Evolutionary conservation across 306 rosid genomes (phyloP), one percentile per base, ranked within the genome.

Genomic region (Lotus japonicus): DNA sequence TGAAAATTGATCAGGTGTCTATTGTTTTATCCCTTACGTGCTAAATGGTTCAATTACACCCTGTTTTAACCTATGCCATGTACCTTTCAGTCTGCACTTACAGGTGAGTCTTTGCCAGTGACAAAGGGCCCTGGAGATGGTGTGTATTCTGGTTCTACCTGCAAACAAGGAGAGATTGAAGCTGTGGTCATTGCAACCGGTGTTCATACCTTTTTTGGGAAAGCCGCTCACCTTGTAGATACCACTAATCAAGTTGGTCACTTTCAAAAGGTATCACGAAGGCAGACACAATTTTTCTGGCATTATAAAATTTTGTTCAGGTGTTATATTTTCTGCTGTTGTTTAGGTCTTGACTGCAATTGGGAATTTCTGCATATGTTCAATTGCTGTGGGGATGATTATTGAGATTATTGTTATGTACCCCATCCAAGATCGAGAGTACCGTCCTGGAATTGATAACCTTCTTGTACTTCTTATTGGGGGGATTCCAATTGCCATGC

Each of bases 401-500:
- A 71, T 85, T 50, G 97, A 91, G 79, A 84, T 91, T 64, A 55
- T 91, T 64, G 97, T 91, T 17, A 91, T 91, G 97, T 91, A 88
- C 70, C 97, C 97, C 5, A 88, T 91, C 56, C 97, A 91, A 86
- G 92, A 91, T 61, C 85, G 95, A 5, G 0, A 79, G 0, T 91
- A 91, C 36, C 97, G 97, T 64, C 95, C 97, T 19, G 97, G 97
- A 68, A 91, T 91, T 31, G 97, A 91, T 79, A 91, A 91, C 79
- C 89, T 91, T 73, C 95, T 91, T 19, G 97, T 91, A 42, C 97
- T 91, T 83, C 90, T 91, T 71, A 91, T 91, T 68, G 97, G 97
- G 58, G 97, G 97, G 81, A 91, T 91, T 71, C 97, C 97, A 39
- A 91, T 91, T 64, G 97, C 97, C 83, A 91, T 91, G 97, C 97